These are phyloP conservation scores for Pelargonium fulgidum DNA, from an alignment of 441 rosid species.

Conservation along the genomic window DNA sequence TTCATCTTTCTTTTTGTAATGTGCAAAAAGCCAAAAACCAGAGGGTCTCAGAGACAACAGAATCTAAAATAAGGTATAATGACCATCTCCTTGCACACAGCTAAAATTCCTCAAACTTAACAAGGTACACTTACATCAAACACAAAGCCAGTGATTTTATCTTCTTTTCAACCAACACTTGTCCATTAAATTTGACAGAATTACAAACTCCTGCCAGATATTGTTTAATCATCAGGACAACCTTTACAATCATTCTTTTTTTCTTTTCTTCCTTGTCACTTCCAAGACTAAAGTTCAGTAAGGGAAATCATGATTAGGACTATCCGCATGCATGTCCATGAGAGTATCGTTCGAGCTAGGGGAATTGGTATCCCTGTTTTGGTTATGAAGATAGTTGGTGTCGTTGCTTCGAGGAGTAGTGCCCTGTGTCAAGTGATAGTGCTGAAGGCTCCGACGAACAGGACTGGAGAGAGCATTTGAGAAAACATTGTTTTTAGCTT, in stretches of 20 bases:
- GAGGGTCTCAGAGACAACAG: too few relatives aligned
- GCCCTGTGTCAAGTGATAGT: constrained; percentile 35
- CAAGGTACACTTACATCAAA: background rate
- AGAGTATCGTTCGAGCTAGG: constrained; percentile 28
- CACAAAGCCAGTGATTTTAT: background rate
- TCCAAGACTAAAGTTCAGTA: constrained; percentile 12
- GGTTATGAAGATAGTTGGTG: constrained; percentile 22
- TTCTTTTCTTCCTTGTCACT: background rate
- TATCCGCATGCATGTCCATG: constrained; percentile 42
- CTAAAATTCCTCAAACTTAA: too few relatives aligned
- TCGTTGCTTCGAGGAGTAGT: constrained; percentile 21
- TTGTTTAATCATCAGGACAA: background rate
- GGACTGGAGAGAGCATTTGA: constrained; percentile 57
- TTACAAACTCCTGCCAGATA: too few relatives aligned
- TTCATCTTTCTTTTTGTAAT: background rate
- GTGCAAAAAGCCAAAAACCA: background rate
- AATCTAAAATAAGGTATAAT: background rate
- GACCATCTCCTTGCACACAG: background rate
- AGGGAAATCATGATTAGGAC: constrained; percentile 31
- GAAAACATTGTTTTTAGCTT: constrained; percentile 41
- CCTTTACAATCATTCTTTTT: background rate
- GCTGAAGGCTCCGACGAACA: constrained; percentile 53
- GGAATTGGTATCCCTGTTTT: constrained; percentile 28
- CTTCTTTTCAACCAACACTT: background rate
- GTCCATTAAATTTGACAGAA: too few relatives aligned